A percentile compares a stretch with the other conserved stretches of the same genome.
Evolutionary conservation across 176 grass and related monocot species (phyloP).

Genomic region (Raddia guianensis): DNA sequence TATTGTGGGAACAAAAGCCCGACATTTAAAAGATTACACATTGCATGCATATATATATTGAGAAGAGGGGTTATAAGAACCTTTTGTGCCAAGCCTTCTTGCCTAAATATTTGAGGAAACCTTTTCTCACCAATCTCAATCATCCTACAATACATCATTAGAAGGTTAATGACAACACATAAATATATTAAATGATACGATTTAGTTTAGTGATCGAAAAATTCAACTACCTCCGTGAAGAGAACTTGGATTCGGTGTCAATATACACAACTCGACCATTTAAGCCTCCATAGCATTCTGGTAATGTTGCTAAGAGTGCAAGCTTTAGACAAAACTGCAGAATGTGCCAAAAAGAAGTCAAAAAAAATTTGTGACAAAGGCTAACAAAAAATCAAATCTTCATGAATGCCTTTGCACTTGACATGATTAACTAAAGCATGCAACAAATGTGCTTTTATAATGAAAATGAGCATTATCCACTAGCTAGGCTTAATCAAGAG

Average conservation of each 20-base stretch:
- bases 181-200: constrained; percentile 10
- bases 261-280: constrained; percentile 83
- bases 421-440: background rate
- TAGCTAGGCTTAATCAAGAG: background rate
- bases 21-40: constrained; percentile 19
- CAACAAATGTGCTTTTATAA: background rate
- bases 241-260: constrained; percentile 95
- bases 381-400: background rate
- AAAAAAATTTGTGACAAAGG: background rate
- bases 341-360: background rate
- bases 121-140: constrained; percentile 88
- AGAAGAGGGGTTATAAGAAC: constrained; percentile 41
- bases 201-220: background rate
- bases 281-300: constrained; percentile 78
- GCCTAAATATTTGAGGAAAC: constrained; percentile 88
- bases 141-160: constrained; percentile 61
- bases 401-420: background rate
- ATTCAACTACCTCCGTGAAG: constrained; percentile 72
- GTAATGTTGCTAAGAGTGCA: constrained; percentile 73
- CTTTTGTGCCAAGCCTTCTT: constrained; percentile 87
- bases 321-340: constrained; percentile 94
- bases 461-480: background rate
- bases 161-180: background rate
- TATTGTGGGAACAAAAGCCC: constrained; percentile 2
- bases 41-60: background rate